Conservation (phyloP, 768 basidiomycete species). For the Tricholoma terreum region DNA sequence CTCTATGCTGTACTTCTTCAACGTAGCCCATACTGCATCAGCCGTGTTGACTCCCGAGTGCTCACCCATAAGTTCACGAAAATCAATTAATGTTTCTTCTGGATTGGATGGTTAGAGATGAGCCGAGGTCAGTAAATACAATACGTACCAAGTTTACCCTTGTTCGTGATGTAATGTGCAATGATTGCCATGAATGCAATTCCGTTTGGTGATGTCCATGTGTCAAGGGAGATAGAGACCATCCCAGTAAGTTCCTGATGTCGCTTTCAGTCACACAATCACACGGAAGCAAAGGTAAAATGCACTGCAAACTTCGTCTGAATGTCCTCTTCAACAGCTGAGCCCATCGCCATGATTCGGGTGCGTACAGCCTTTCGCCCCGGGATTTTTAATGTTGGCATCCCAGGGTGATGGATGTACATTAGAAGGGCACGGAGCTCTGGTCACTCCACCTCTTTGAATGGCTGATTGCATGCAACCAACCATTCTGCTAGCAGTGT, state of each 20-base stretch:
- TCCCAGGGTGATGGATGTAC: constrained; percentile 9
- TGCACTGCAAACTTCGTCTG: neutral
- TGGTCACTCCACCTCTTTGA: constrained; percentile 13
- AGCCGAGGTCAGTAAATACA: neutral
- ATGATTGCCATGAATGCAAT: constrained; percentile 24
- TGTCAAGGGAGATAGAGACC: constrained; percentile 19
- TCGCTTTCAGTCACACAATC: neutral
- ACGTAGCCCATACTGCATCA: constrained; percentile 26
- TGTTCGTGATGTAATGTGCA: constrained; percentile 20
- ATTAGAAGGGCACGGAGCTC: constrained; percentile 16
- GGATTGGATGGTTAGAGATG: neutral
- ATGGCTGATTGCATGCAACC: constrained; percentile 16
- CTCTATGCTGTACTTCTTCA: constrained; percentile 25
- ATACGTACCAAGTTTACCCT: constrained; percentile 18
- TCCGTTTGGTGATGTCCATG: constrained; percentile 26
- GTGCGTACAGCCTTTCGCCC: neutral
- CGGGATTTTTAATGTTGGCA: neutral
- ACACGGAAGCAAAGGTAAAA: neutral
- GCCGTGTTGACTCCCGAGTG: constrained; percentile 37
- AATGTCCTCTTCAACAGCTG: neutral
- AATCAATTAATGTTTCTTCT: constrained; percentile 38
- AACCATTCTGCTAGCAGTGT: constrained; percentile 4
- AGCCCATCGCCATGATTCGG: neutral
- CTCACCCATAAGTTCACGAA: constrained; percentile 30
- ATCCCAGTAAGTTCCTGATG: constrained; percentile 14